These are phyloP conservation scores for Alternaria ventricosa DNA, from an alignment of 2,329 filamentous ascomycete species.

Conservation along the genomic window DNA sequence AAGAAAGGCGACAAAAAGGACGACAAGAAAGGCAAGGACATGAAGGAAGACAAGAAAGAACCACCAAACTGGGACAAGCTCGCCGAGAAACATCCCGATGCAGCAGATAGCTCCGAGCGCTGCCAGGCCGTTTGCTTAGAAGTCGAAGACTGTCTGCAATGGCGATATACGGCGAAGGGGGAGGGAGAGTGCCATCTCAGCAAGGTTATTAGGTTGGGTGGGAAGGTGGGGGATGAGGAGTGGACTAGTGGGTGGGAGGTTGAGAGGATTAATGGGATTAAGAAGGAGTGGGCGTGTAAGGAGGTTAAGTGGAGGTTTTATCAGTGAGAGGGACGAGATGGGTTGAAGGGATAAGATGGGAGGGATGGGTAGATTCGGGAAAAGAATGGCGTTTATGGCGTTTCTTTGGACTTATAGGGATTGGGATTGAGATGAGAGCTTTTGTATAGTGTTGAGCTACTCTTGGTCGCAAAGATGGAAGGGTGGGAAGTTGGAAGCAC, in stretches of 20 bases:
- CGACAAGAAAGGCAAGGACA: neutral
- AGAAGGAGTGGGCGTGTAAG: conserved; percentile 37
- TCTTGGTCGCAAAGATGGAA: neutral
- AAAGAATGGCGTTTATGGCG: neutral
- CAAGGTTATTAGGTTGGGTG: conserved; percentile 40
- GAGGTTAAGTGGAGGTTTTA: conserved; percentile 40
- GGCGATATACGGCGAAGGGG: conserved; percentile 34
- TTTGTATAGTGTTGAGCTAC: neutral
- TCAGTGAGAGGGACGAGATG: conserved; percentile 4
- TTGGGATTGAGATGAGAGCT: neutral
- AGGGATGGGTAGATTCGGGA: neutral
- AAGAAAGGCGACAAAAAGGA: conserved; percentile 2
- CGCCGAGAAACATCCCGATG: conserved; percentile 26
- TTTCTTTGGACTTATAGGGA: neutral
- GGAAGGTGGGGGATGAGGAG: conserved; percentile 19
- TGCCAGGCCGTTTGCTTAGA: conserved; percentile 40
- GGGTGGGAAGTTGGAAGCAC: neutral
- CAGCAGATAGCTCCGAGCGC: conserved; percentile 26
- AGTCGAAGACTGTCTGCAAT: conserved; percentile 46
- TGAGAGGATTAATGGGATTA: conserved; percentile 33
- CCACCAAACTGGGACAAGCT: conserved; percentile 24
- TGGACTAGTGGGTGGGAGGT: conserved; percentile 49
- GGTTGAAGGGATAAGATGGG: neutral
- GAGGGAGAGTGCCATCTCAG: conserved; percentile 44
- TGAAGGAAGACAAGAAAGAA: conserved; percentile 9